Percentiles rank a stretch among this genome's conserved stretches.
Evolutionary conservation across 2,329 filamentous ascomycete genomes (phyloP).

Genomic region (Botryotinia globosa): DNA sequence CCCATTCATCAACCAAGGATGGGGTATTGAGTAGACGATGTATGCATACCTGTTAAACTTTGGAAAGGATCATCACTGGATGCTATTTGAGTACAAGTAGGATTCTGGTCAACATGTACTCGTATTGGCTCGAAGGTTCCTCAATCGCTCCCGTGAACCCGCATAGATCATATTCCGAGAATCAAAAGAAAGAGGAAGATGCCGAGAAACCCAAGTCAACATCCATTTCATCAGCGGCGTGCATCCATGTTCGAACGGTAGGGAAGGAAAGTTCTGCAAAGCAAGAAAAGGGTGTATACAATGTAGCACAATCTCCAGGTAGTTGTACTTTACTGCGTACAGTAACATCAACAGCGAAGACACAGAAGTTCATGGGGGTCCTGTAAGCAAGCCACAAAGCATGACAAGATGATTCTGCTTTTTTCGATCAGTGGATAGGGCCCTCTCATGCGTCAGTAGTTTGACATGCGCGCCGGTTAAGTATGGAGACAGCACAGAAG

Average conservation of each 20-base stretch:
- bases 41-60: background rate
- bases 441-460: conserved; percentile 7
- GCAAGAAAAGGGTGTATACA: background rate
- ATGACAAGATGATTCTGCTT: background rate
- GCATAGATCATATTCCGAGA: background rate
- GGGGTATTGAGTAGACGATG: background rate
- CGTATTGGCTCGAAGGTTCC: background rate
- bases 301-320: background rate
- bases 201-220: background rate
- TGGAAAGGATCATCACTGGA: conserved; percentile 16
- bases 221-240: conserved; percentile 5
- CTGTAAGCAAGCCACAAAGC: conserved; percentile 17
- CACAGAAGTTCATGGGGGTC: background rate
- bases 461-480: conserved; percentile 11
- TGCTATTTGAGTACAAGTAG: conserved; percentile 1
- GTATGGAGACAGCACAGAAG: conserved; percentile 11
- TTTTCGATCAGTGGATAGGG: conserved; percentile 16
- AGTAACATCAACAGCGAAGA: background rate
- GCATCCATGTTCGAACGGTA: background rate
- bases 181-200: background rate
- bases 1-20: background rate
- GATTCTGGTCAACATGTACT: background rate
- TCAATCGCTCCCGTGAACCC: background rate
- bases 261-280: background rate
- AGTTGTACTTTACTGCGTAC: background rate